A percentile compares a stretch with the other conserved stretches of the same genome.
Conservation (phyloP, 176 grass and related monocot genomes). For the Bonia amplexicaulis region DNA sequence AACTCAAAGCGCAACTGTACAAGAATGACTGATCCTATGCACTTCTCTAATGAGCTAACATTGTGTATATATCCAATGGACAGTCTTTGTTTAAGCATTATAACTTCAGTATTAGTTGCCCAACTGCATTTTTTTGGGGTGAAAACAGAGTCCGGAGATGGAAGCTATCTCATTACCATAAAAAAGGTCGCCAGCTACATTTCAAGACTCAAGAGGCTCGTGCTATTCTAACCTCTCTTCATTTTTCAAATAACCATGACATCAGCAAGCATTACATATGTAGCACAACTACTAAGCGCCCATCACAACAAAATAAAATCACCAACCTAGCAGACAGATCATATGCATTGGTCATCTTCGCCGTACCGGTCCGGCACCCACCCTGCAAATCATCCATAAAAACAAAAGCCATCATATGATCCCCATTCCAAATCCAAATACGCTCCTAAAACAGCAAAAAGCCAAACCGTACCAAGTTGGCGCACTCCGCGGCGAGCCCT, state of each 20-base stretch:
- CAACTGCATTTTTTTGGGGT: background rate
- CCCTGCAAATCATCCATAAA: constrained; percentile 47
- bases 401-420: background rate
- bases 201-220: background rate
- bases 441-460: background rate
- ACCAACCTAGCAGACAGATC: constrained; percentile 79
- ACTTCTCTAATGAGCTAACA: background rate
- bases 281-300: background rate
- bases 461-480: constrained; percentile 62
- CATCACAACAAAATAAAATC: background rate
- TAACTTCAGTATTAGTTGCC: background rate
- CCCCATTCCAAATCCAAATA: background rate
- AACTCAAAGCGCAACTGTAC: background rate
- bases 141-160: background rate
- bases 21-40: background rate
- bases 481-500: constrained; percentile 81
- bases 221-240: background rate
- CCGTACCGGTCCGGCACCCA: constrained; percentile 89
- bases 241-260: background rate
- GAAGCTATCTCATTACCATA: background rate
- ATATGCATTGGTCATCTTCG: constrained; percentile 91
- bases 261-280: background rate
- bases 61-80: background rate
- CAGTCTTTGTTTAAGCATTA: background rate
- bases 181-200: background rate